Percentiles rank a stretch among this genome's conserved stretches.
Evolutionary conservation across 768 basidiomycete genomes (phyloP).

Genomic region (Cytidiella melzeri): DNA sequence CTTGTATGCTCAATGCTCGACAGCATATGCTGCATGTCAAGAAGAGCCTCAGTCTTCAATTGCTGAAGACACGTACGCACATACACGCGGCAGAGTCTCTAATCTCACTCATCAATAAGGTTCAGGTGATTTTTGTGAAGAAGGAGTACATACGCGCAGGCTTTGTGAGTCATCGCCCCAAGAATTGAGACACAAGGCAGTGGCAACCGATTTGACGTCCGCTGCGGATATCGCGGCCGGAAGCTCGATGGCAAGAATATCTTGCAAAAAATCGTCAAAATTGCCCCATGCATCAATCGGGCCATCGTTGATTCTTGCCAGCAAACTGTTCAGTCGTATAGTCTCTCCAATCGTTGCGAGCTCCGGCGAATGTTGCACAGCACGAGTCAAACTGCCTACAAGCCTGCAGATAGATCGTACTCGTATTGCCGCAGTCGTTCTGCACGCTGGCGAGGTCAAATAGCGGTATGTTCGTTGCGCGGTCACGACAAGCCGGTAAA

Average conservation of each 20-base stretch:
- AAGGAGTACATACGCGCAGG: not conserved
- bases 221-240: conserved; percentile 3
- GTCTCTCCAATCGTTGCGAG: conserved; percentile 10
- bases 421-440: conserved; percentile 28
- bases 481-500: conserved; percentile 35
- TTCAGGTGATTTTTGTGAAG: not conserved
- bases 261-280: conserved; percentile 13
- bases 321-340: conserved; percentile 25
- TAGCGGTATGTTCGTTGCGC: conserved; percentile 37
- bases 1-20: no score
- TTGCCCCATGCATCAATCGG: conserved; percentile 32
- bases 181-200: not conserved
- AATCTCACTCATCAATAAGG: not conserved
- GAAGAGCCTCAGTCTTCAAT: no score
- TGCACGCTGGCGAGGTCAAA: conserved; percentile 35
- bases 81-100: no score
- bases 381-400: conserved; percentile 19
- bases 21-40: no score
- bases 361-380: not conserved
- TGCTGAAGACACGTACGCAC: no score
- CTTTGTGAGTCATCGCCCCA: not conserved
- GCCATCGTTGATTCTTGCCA: conserved; percentile 39
- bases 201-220: not conserved
- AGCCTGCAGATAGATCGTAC: conserved; percentile 36
- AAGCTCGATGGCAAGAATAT: conserved; percentile 2